Evolutionary conservation across 306 rosid genomes (phyloP), one percentile per base, ranked within the genome.

Genomic region (Glycine soja): DNA sequence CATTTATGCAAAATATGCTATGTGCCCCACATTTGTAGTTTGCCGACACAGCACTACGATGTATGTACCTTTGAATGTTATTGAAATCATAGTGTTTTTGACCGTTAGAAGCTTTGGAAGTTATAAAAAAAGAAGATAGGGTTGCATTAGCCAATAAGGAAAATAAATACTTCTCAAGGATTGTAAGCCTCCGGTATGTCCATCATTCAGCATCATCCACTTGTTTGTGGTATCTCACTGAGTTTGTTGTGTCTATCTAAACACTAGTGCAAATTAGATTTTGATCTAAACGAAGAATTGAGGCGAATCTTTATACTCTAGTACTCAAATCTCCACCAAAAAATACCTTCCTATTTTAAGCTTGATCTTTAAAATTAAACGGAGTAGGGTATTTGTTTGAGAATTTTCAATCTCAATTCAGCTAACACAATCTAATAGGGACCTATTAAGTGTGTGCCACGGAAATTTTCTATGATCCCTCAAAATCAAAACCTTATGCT

Each of bases 191-290:
- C 43, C 24, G 66, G 72, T 38, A 75, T 57, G 71, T 71, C 42
- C 51, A 70, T 71, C 42, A 71, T 71, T 63, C 15, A 12, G 48
- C 6, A 83, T 72, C 57, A 43, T 78, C 76, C 34, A 72, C 79
- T 51, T 52, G 75, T 71, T 18, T 4, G 3, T 4, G 69, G 68
- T 54, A 61, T 77, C 82, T 76, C 61, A 77, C 72, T 72, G 47
- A 72, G 77, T 83, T 51, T 77, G 38, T 83, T 63, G 69, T 62
- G 68, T 24, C 81, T 69, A 58, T 75, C 64, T 58, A 24, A 80
- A 14, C 66, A 12, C 56, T 54, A 0, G 30, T 52, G 43, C 56
- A 8, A 36, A 11, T 24, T n/a, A 72, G 73, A 40, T 80, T 15
- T 64, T 51, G 69, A 63, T 73, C 5, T 9, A 52, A 63, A 52